Conservation (phyloP, 805 yeast genomes). For the Cyberlindnera xylosilytica region DNA sequence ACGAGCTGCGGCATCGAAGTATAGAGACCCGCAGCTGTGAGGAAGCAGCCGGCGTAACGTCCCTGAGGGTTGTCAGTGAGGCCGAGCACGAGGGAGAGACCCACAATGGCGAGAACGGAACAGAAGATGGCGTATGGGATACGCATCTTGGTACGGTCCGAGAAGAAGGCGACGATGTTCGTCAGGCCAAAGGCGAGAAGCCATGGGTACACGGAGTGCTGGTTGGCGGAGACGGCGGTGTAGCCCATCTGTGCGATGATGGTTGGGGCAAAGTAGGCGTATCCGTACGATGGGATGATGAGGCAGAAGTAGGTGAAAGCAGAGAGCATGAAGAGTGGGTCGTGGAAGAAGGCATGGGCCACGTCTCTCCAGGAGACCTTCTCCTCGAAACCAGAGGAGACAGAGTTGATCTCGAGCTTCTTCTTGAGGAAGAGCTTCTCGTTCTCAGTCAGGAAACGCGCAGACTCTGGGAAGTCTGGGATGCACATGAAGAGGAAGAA, state of each 20-base stretch:
- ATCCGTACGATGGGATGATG: conserved; percentile 38
- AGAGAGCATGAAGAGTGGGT: conserved; percentile 48
- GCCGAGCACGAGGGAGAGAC: conserved; percentile 34
- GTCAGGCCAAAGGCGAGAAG: conserved; percentile 67
- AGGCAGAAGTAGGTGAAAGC: conserved; percentile 37
- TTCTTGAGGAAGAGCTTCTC: conserved; percentile 37
- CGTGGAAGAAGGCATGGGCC: conserved; percentile 41
- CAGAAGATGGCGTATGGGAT: conserved; percentile 37
- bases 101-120: conserved; percentile 31
- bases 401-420: conserved; percentile 36
- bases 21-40: conserved; percentile 37
- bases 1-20: conserved; percentile 35
- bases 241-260: conserved; percentile 41
- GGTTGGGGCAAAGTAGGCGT: conserved; percentile 44
- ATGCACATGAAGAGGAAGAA: conserved; percentile 37
- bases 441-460: conserved; percentile 37
- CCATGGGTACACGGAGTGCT: conserved; percentile 87
- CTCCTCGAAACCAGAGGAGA: conserved; percentile 36
- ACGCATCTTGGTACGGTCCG: conserved; percentile 54
- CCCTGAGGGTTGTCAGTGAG: conserved; percentile 36
- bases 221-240: conserved; percentile 71
- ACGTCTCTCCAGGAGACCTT: conserved; percentile 32
- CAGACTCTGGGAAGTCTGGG: conserved; percentile 41
- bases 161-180: conserved; percentile 56
- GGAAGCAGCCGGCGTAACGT: conserved; percentile 38